Base-by-base conservation (phyloP, 768 basidiomycete species). In the Hypholoma sublateritium region DNA sequence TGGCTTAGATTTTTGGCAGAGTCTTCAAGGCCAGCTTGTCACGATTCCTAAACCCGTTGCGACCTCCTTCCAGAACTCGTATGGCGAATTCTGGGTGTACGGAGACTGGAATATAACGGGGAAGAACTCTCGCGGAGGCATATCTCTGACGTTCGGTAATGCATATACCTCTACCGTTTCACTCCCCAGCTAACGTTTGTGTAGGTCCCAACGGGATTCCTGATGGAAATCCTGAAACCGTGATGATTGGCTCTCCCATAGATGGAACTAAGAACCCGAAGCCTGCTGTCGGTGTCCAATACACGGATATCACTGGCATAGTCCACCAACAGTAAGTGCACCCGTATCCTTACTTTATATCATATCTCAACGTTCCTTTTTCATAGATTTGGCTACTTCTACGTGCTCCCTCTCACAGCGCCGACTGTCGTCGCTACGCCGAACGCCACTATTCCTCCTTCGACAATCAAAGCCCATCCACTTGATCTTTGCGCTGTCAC, bases 1-100 rank as follows among this genome's bases (percentile, higher is more conserved):
- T 56, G 86, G 84, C 6, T 65, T 86, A 34, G 85, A 86, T 63
- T 86, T 87, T 63, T 87, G 84, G 84, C 77, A 82, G 63, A 83
- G 81, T 62, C 73, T 87, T 9, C 80, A 84, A 57, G 83, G 84
- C 2, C 78, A 81, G 61, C 70, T 86, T 3, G 84, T 87, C 21
- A 77, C 76, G 0, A 72, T 86, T 21, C 78, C 74, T 4, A 72
- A 68, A 4, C 84, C 85, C 2, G 67, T 72, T 5, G 75, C 80
- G 3, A 62, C 79, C 5, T 71, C 76, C 55, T 86, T 85, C 64
- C 75, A 76, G 28, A 84, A 83, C 60, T 70, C 64, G 25, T 84
- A 77, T 61, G 79, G 80, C 6, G 81, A 85, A 53, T 75, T 85
- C 51, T 86, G 84, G 85, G 81, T 82, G 0, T 72, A 80, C 51